phyloP scores from a whole-genome alignment of 768 basidiomycete genomes.

The Holtermannia corniformis region DNA sequence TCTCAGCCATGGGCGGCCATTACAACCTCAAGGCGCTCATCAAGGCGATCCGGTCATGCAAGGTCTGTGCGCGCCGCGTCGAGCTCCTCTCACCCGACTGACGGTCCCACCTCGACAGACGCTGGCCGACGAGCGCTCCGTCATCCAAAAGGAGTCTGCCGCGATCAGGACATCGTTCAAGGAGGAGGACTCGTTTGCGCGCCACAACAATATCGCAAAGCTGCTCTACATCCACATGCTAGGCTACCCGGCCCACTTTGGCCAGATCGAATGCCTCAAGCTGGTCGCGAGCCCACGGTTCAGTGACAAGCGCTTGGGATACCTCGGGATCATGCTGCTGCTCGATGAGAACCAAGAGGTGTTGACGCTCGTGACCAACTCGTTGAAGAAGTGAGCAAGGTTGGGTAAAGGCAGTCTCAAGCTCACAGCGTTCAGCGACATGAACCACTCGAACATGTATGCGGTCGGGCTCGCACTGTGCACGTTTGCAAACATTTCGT shows the following conservation, averaged over 20 bases:
- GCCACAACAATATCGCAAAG: conserved; percentile 96
- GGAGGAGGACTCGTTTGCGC: conserved; percentile 88
- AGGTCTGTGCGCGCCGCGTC: conserved; percentile 49
- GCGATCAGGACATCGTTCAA: conserved; percentile 87
- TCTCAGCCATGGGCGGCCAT: conserved; percentile 36
- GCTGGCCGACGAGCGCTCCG: conserved; percentile 91
- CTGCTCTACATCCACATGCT: conserved; percentile 71
- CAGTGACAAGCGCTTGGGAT: conserved; percentile 90
- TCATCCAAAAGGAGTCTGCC: conserved; percentile 95
- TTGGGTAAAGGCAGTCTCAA: background rate
- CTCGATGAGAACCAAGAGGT: conserved; percentile 98
- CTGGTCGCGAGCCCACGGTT: conserved; percentile 85
- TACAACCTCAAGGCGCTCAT: conserved; percentile 62
- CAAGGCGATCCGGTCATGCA: conserved; percentile 96
- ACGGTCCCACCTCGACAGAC: conserved; percentile 48
- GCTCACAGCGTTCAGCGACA: conserved; percentile 58
- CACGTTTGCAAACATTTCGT: conserved; percentile 97
- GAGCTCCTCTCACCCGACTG: conserved; percentile 1
- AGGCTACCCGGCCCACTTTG: conserved; percentile 96
- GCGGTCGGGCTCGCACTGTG: conserved; percentile 93
- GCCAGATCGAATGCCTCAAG: conserved; percentile 61
- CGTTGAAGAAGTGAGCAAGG: conserved; percentile 76
- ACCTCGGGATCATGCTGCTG: conserved; percentile 93
- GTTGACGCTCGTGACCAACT: conserved; percentile 92
- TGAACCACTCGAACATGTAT: conserved; percentile 99